phyloP scores from a whole-genome alignment of 139 green algal genomes.

The Ostreobium quekettii region DNA sequence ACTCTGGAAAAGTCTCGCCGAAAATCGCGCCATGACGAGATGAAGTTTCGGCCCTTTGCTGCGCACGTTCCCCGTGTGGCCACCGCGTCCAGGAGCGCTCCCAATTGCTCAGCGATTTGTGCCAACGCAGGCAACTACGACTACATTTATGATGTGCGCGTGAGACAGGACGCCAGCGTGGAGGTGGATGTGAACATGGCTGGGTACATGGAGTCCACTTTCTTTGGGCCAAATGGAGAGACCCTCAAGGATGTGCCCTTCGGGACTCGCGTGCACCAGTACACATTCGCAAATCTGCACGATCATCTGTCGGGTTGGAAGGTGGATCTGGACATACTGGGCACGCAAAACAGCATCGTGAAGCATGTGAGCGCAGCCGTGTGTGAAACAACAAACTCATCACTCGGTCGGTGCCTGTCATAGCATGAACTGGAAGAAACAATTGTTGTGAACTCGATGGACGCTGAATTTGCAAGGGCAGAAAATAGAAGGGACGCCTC shows the following conservation, averaged over 20 bases:
- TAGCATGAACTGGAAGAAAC: too few relatives aligned
- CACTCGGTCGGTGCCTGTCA: too few relatives aligned
- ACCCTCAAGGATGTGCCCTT: slow-evolving; percentile 4
- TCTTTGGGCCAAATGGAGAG: slow-evolving; percentile 10
- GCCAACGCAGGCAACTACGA: slow-evolving; percentile 31
- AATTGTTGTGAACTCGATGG: too few relatives aligned
- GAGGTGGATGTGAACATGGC: slow-evolving; percentile 24
- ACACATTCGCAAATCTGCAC: slow-evolving; percentile 24
- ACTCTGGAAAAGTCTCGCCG: too few relatives aligned
- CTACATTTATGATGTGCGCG: slow-evolving; percentile 20
- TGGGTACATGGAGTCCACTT: slow-evolving; percentile 29
- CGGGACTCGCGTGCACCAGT: slow-evolving; percentile 22
- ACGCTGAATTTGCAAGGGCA: too few relatives aligned
- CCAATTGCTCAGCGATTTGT: too few relatives aligned
- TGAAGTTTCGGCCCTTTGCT: too few relatives aligned
- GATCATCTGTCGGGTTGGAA: slow-evolving; percentile 33
- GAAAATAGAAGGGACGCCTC: too few relatives aligned
- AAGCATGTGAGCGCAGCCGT: not conserved
- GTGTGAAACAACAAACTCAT: too few relatives aligned
- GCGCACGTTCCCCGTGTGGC: too few relatives aligned
- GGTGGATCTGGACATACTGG: slow-evolving; percentile 29
- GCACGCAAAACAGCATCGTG: slow-evolving; percentile 1
- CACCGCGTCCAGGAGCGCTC: too few relatives aligned
- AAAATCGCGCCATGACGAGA: too few relatives aligned
- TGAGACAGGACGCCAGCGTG: slow-evolving; percentile 25